A percentile compares a stretch with the other conserved stretches of the same genome.
phyloP scores from a whole-genome alignment of 306 rosid genomes.

The Acacia confusa region DNA sequence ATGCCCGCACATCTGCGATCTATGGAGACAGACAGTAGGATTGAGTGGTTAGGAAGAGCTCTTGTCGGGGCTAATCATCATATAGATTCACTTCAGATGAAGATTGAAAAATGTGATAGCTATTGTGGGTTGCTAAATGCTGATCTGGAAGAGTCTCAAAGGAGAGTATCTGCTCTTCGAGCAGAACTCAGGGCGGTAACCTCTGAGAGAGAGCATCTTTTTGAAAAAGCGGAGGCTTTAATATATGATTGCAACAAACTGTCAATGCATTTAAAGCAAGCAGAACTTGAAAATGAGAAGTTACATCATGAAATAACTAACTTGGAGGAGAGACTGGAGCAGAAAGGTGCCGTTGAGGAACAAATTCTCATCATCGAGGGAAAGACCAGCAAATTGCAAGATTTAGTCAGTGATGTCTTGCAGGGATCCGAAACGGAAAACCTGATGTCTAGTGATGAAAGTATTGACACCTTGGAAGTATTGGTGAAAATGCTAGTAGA shows the following conservation, averaged over 20 bases:
- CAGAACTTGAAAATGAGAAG: constrained; percentile 63
- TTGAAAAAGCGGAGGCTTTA: constrained; percentile 59
- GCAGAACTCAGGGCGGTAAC: constrained; percentile 53
- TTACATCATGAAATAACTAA: constrained; percentile 52
- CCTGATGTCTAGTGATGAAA: constrained; percentile 49
- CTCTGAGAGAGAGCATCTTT: constrained; percentile 60
- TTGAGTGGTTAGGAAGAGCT: constrained; percentile 29
- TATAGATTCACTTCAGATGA: constrained; percentile 21
- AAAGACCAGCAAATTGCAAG: constrained; percentile 60
- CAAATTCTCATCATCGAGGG: constrained; percentile 46
- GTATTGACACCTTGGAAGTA: constrained; percentile 70
- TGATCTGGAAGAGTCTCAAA: constrained; percentile 72
- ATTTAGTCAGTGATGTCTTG: constrained; percentile 64
- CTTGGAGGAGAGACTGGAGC: constrained; percentile 54
- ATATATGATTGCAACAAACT: constrained; percentile 50
- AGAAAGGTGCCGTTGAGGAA: constrained; percentile 49
- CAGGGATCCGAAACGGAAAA: constrained; percentile 43
- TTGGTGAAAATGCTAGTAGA: constrained; percentile 68
- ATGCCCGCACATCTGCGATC: constrained; percentile 82
- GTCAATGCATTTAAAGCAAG: constrained; percentile 43
- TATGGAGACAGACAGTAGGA: constrained; percentile 59
- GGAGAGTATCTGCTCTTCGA: constrained; percentile 58
- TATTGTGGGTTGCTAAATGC: constrained; percentile 62
- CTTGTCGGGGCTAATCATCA: constrained; percentile 26
- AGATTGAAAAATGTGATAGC: constrained; percentile 58